phyloP scores from a whole-genome alignment of 108 stramenopile genomes.

The Ochromonas danica region DNA sequence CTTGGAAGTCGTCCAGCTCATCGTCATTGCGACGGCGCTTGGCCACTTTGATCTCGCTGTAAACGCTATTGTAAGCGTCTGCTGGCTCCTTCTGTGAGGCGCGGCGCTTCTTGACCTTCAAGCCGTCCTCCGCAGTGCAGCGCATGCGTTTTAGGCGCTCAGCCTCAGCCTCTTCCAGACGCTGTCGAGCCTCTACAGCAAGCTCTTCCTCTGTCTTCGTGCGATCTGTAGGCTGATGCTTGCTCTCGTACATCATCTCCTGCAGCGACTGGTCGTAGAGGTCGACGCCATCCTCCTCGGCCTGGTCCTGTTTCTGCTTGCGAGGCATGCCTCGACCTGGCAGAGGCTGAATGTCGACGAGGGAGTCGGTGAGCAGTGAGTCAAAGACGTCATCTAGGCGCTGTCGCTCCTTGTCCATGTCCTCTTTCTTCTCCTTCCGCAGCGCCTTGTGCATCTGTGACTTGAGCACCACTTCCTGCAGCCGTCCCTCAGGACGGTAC shows the following conservation, averaged over 20 bases:
- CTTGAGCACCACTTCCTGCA: conserved; percentile 76
- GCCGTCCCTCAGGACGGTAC: neutral
- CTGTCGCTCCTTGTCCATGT: conserved; percentile 75
- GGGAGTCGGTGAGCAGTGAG: conserved; percentile 69
- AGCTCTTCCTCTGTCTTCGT: conserved; percentile 91
- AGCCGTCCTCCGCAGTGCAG: neutral
- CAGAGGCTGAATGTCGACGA: conserved; percentile 51
- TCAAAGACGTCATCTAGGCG: conserved; percentile 77
- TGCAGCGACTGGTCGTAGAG: conserved; percentile 58
- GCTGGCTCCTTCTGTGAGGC: neutral
- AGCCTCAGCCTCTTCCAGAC: conserved; percentile 80
- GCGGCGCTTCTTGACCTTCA: neutral
- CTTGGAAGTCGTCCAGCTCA: neutral
- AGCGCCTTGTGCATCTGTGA: conserved; percentile 81
- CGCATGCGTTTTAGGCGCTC: conserved; percentile 79
- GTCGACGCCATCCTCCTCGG: conserved; percentile 65
- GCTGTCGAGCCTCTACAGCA: conserved; percentile 82
- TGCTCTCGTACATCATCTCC: conserved; percentile 46
- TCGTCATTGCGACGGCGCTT: neutral
- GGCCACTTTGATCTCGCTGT: neutral
- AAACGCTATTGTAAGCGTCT: conserved; percentile 30
- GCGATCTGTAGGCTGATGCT: conserved; percentile 80
- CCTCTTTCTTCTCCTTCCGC: conserved; percentile 73
- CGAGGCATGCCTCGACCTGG: conserved; percentile 49
- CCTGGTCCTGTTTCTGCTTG: conserved; percentile 75